These are phyloP conservation scores for Geotrichum europaeum DNA, from an alignment of 1,139 yeast species.

Conservation along the genomic window DNA sequence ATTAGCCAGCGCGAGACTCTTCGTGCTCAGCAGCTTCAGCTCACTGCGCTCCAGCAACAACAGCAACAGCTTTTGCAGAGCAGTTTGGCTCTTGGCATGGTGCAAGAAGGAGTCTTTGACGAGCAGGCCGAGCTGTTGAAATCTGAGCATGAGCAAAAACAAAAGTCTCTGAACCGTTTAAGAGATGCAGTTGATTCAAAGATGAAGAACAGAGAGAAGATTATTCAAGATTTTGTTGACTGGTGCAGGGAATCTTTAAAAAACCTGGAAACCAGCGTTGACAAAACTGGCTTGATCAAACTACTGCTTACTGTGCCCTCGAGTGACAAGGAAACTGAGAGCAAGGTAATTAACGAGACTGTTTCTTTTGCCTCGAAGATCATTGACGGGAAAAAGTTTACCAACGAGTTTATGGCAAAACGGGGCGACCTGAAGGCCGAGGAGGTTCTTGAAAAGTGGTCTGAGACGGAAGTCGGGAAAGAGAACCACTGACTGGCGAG, in stretches of 20 bases:
- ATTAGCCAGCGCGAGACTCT: slow-evolving; percentile 9
- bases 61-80: slow-evolving; percentile 17
- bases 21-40: slow-evolving; percentile 7
- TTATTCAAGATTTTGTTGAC: slow-evolving; percentile 51
- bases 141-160: too few species aligned
- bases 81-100: neutral
- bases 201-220: neutral
- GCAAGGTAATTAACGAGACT: slow-evolving; percentile 65
- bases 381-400: slow-evolving; percentile 92
- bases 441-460: neutral
- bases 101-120: neutral
- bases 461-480: neutral
- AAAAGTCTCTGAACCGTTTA: too few species aligned
- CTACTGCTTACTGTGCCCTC: slow-evolving; percentile 75
- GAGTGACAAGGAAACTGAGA: slow-evolving; percentile 51
- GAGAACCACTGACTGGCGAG: too few species aligned
- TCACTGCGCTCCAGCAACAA: slow-evolving; percentile 18
- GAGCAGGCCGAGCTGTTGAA: neutral
- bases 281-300: slow-evolving; percentile 56
- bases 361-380: slow-evolving; percentile 83
- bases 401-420: slow-evolving; percentile 77
- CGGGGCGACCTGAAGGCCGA: slow-evolving; percentile 33
- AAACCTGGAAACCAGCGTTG: slow-evolving; percentile 61
- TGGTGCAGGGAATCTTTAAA: slow-evolving; percentile 77
- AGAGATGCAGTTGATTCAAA: neutral